phyloP scores from a whole-genome alignment of 2,329 filamentous ascomycete genomes.

The Ceratocystis smalleyi region DNA sequence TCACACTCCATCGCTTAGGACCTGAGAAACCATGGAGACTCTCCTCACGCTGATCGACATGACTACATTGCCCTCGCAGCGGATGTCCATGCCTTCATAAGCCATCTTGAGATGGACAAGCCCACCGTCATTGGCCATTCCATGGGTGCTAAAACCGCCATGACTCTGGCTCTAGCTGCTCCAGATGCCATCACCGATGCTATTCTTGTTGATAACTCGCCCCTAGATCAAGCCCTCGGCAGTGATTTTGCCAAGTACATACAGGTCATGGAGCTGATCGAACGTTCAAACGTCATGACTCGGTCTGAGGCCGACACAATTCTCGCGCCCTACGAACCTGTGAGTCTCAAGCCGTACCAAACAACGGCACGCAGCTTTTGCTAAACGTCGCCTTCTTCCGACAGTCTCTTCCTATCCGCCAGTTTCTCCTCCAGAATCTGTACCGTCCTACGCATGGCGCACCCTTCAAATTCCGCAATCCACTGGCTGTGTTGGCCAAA shows the following conservation, averaged over 20 bases:
- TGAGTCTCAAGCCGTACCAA: slow-evolving; percentile 22
- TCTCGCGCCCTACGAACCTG: slow-evolving; percentile 56
- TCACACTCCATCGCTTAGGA: slow-evolving; percentile 39
- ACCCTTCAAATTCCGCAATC: slow-evolving; percentile 60
- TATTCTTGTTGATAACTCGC: slow-evolving; percentile 82
- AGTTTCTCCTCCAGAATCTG: slow-evolving; percentile 84
- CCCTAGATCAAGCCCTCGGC: slow-evolving; percentile 60
- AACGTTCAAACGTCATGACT: slow-evolving; percentile 48
- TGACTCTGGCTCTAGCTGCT: slow-evolving; percentile 63
- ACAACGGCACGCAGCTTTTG: neutral
- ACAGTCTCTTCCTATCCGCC: slow-evolving; percentile 58
- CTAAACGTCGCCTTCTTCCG: neutral
- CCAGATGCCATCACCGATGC: slow-evolving; percentile 54
- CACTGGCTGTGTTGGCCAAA: slow-evolving; percentile 52
- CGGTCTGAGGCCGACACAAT: slow-evolving; percentile 70
- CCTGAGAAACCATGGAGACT: slow-evolving; percentile 84
- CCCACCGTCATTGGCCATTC: slow-evolving; percentile 81
- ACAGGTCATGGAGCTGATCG: slow-evolving; percentile 68
- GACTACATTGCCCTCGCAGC: slow-evolving; percentile 70
- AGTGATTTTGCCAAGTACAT: slow-evolving; percentile 68
- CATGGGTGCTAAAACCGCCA: slow-evolving; percentile 91
- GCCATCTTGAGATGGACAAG: slow-evolving; percentile 50
- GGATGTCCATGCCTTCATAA: slow-evolving; percentile 67
- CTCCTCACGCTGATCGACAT: slow-evolving; percentile 59
- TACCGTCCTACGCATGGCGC: slow-evolving; percentile 37